A percentile compares a stretch with the other conserved stretches of the same genome.
Evolutionary conservation across 2,329 filamentous ascomycete genomes (phyloP).

Genomic region (Penicillium sp.): DNA sequence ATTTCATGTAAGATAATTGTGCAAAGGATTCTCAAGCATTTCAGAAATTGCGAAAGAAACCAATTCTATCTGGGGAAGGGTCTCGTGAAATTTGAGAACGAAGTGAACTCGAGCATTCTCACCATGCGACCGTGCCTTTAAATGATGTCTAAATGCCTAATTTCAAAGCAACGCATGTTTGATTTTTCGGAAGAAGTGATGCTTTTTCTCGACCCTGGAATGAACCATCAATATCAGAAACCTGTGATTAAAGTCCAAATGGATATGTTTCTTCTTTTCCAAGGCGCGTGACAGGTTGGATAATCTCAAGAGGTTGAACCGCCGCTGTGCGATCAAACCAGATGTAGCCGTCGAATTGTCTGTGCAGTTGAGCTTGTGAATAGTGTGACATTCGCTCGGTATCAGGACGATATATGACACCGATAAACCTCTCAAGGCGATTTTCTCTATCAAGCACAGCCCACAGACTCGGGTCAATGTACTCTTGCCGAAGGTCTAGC

Average conservation of each 20-base stretch:
- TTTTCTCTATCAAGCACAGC: slow-evolving; percentile 42
- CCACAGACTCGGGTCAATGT: slow-evolving; percentile 42
- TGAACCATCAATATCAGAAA: no score
- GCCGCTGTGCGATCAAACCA: slow-evolving; percentile 56
- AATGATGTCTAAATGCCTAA: neutral
- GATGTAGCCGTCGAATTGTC: slow-evolving; percentile 56
- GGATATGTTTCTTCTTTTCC: slow-evolving; percentile 56
- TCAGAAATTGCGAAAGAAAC: neutral
- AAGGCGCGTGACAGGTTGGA: slow-evolving; percentile 50
- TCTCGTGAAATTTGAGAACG: neutral
- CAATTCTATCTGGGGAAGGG: neutral
- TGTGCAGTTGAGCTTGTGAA: slow-evolving; percentile 49
- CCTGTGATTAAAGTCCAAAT: slow-evolving; percentile 50
- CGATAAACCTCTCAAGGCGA: slow-evolving; percentile 57
- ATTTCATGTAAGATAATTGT: neutral
- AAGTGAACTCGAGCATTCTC: neutral
- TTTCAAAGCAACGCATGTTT: neutral
- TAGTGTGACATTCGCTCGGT: slow-evolving; percentile 57
- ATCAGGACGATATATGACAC: slow-evolving; percentile 56
- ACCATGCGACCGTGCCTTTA: no score
- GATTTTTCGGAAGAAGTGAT: neutral
- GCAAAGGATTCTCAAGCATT: neutral
- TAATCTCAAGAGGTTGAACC: slow-evolving; percentile 51
- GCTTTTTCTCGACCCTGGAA: neutral
- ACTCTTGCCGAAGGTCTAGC: slow-evolving; percentile 50